Percentiles rank a stretch among this genome's conserved stretches.
Evolutionary conservation across 192 early-diverging fungal genomes (phyloP).

Genomic region (Coemansia sp.): DNA sequence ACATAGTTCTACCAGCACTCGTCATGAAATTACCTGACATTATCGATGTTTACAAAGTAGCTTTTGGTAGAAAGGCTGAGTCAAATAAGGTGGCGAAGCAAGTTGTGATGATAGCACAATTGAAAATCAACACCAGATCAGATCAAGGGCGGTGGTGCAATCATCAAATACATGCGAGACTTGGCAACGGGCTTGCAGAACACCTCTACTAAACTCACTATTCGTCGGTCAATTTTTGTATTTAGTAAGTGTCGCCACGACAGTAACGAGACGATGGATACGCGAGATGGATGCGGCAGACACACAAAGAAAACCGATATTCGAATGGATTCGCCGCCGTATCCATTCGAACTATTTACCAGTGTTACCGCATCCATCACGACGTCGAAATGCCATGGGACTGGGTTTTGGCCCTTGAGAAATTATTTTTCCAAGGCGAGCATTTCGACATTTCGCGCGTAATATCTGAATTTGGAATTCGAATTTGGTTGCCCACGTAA

Average conservation of each 20-base stretch:
- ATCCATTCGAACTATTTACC: conserved; percentile 12
- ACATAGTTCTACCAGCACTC: not conserved
- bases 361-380: not conserved
- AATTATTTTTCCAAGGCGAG: not conserved
- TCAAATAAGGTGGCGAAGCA: not conserved
- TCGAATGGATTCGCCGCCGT: conserved; percentile 5
- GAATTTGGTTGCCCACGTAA: not conserved
- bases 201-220: conserved; percentile 9
- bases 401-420: not conserved
- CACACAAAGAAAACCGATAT: not conserved
- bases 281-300: conserved; percentile 9
- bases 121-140: not conserved
- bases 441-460: not conserved
- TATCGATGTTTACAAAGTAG: not conserved
- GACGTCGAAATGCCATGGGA: not conserved
- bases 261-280: conserved; percentile 27
- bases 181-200: not conserved
- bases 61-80: not conserved
- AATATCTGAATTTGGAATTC: not conserved
- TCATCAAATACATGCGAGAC: not conserved
- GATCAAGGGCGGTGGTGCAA: conserved; percentile 1
- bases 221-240: conserved; percentile 15
- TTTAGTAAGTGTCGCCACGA: conserved; percentile 45
- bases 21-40: not conserved
- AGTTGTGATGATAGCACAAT: not conserved